These are phyloP conservation scores for Panus rudis DNA, from an alignment of 768 basidiomycete genomes.

Conservation along the genomic window DNA sequence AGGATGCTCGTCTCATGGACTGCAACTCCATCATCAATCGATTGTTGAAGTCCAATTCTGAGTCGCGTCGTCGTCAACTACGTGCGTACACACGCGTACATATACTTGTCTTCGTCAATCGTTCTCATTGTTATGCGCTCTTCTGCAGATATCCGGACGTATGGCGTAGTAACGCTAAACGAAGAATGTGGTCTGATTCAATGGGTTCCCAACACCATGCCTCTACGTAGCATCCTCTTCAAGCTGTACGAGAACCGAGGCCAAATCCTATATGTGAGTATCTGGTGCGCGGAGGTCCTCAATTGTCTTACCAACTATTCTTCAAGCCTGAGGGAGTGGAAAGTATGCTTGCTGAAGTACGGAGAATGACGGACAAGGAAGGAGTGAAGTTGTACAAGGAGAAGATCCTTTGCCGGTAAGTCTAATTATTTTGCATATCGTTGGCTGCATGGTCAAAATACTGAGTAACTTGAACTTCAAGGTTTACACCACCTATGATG, in stretches of 20 bases:
- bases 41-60: constrained; percentile 86
- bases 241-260: constrained; percentile 55
- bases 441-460: not conserved
- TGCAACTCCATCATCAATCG: constrained; percentile 98
- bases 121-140: constrained; percentile 3
- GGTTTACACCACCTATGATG: constrained; percentile 63
- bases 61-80: constrained; percentile 83
- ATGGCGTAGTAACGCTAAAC: constrained; percentile 96
- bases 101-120: not conserved
- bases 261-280: constrained; percentile 42
- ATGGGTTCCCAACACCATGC: constrained; percentile 94
- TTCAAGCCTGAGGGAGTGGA: too few species aligned
- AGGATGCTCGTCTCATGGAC: constrained; percentile 97
- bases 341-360: too few species aligned
- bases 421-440: too few species aligned
- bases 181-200: constrained; percentile 97
- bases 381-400: constrained; percentile 44
- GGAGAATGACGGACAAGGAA: constrained; percentile 54
- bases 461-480: not conserved
- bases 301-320: too few species aligned
- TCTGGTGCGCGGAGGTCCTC: too few species aligned
- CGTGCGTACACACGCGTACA: constrained; percentile 43
- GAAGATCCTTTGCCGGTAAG: constrained; percentile 55
- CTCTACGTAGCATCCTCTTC: constrained; percentile 68
- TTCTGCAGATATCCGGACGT: constrained; percentile 80